Percentiles rank a stretch among this genome's conserved stretches.
Evolutionary conservation across 495 filamentous ascomycete genomes (phyloP).

Genomic region (Neurospora sp.): DNA sequence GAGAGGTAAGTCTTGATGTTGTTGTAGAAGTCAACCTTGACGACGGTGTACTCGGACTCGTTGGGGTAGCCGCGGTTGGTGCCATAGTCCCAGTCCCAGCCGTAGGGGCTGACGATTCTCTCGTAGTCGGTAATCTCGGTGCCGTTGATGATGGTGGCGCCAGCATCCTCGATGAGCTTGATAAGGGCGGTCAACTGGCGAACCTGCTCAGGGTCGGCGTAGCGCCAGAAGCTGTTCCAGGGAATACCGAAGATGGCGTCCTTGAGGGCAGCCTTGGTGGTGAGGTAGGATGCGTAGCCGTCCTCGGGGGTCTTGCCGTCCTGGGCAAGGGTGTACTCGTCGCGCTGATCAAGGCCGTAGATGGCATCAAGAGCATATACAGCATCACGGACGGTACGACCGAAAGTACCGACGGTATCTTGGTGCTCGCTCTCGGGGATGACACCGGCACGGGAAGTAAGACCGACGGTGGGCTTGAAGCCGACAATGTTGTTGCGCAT

Average conservation of each 20-base stretch:
- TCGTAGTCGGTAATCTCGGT: slow-evolving; percentile 57
- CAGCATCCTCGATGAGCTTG: slow-evolving; percentile 44
- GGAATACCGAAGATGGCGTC: slow-evolving; percentile 60
- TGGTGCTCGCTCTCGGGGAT: slow-evolving; percentile 57
- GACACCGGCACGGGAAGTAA: slow-evolving; percentile 52
- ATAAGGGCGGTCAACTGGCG: slow-evolving; percentile 43
- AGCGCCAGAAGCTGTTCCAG: slow-evolving; percentile 58
- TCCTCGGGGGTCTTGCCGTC: slow-evolving; percentile 35
- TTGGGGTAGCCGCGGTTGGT: slow-evolving; percentile 52
- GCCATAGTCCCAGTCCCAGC: slow-evolving; percentile 68
- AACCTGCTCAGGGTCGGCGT: slow-evolving; percentile 44
- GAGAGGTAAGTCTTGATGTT: slow-evolving; percentile 56
- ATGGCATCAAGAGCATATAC: slow-evolving; percentile 57
- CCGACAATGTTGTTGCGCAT: slow-evolving; percentile 51
- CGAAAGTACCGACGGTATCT: slow-evolving; percentile 59
- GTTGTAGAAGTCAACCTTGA: slow-evolving; percentile 73
- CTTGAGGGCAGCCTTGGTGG: slow-evolving; percentile 41
- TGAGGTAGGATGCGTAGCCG: slow-evolving; percentile 48
- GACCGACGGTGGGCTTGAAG: slow-evolving; percentile 60
- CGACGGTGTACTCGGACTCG: slow-evolving; percentile 59
- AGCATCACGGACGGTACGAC: slow-evolving; percentile 55
- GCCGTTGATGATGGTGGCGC: slow-evolving; percentile 59
- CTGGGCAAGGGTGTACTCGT: slow-evolving; percentile 45
- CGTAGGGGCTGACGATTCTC: slow-evolving; percentile 49
- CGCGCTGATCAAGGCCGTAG: slow-evolving; percentile 32